Base-by-base conservation (phyloP, 345 rosid species). In the Erucastrum elatum region DNA sequence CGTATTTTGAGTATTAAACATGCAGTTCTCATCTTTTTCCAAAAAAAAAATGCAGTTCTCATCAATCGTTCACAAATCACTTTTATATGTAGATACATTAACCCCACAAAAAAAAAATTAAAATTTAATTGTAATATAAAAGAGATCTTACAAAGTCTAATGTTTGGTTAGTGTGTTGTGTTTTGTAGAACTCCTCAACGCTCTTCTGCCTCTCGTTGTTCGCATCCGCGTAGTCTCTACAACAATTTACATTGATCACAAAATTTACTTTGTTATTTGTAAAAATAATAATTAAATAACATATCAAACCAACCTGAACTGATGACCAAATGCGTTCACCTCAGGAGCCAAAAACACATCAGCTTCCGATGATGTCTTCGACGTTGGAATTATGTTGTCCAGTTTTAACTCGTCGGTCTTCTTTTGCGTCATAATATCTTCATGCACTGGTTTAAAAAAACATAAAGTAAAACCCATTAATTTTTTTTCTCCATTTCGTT, bases 131-230 rank as follows among this genome's bases (percentile, higher is more conserved):
- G 44, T 31, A 16, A 17, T 46, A 49, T 4, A 46, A 1, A 35
- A 53, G 34, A 68, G 68, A 44, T 61, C 89, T 85, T 80, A 88
- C 91, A 51, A 86, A 90, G 53, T 87, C 87, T 6, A 82, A 76
- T 35, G 88, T 86, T 74, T 90, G 95, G 81, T 86, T 86, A 51
- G 70, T 82, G 85, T 88, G 95, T 29, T 90, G 92, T 74, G 72
- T 72, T 29, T 78, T 74, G 72, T 87, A 87, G 78, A 88, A 85
- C 49, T 86, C 84, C 71, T 86, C 89, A 2, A 90, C 92, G 13
- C 82, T 35, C 81, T 86, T 84, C 53, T 86, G 84, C 69, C 86
- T 85, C 67, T 85, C 92, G 64, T 60, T 84, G 8, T 84, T 80
- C 30, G 80, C 82, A 64, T 82, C 78, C 6, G 17, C 5, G 25